A percentile compares a stretch with the other conserved stretches of the same genome.
Conservation (phyloP, 2,329 filamentous ascomycete species). For the Achaetomium macrosporum region DNA sequence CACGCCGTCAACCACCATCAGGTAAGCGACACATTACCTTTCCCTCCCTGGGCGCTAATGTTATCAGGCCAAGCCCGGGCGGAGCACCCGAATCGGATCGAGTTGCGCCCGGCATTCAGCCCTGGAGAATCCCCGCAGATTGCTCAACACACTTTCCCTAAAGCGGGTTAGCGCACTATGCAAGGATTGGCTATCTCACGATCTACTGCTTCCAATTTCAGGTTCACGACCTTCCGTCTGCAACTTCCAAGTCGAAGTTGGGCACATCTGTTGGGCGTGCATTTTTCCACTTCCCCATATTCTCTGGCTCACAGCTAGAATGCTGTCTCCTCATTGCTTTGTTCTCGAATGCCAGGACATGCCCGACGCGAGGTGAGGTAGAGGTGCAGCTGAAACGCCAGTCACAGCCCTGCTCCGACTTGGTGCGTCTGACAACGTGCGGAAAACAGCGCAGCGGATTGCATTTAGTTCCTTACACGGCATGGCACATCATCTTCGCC, state of each 20-base stretch:
- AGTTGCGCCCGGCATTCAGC: neutral
- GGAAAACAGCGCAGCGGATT: neutral
- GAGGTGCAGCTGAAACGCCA: neutral
- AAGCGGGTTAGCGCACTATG: neutral
- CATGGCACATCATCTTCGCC: neutral
- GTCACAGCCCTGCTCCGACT: neutral
- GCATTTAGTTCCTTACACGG: neutral
- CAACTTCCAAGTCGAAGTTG: neutral
- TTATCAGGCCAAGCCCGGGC: neutral
- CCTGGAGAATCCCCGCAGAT: neutral
- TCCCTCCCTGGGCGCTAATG: neutral
- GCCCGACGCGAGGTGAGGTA: neutral
- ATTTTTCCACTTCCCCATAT: neutral
- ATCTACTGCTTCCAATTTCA: neutral
- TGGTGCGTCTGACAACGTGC: neutral
- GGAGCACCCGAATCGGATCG: too few species aligned
- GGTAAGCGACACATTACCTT: neutral
- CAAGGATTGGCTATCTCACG: neutral
- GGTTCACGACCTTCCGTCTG: neutral
- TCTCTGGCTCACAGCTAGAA: neutral
- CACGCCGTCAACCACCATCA: neutral
- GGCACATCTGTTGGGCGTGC: neutral
- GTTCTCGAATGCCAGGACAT: neutral
- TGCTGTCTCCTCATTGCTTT: neutral
- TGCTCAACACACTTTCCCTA: neutral